Conservation (phyloP, 768 basidiomycete genomes). For the Mycena vitilis region DNA sequence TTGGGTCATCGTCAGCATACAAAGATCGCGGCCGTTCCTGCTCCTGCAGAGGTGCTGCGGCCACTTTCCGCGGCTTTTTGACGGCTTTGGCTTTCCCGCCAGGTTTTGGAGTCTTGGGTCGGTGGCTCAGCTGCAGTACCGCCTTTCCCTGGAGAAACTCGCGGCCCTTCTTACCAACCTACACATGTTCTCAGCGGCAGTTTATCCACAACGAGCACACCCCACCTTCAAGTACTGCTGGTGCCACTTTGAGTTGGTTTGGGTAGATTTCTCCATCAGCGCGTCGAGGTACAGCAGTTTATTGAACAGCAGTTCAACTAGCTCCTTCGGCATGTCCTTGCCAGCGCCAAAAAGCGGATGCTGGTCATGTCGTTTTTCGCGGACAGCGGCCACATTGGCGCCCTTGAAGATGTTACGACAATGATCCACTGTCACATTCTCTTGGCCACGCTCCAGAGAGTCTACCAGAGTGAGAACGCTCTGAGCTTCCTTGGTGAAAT, state of each 20-base stretch:
- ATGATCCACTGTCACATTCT: conserved; percentile 69
- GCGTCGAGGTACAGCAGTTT: conserved; percentile 63
- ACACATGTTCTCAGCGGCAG: conserved; percentile 5
- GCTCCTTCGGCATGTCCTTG: conserved; percentile 58
- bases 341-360: conserved; percentile 67
- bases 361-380: conserved; percentile 59
- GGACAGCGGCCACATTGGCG: conserved; percentile 58
- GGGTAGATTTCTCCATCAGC: conserved; percentile 59
- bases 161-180: conserved; percentile 51
- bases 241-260: conserved; percentile 57
- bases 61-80: conserved; percentile 38
- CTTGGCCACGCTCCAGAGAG: conserved; percentile 53
- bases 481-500: conserved; percentile 72
- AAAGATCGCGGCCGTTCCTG: conserved; percentile 40
- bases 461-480: conserved; percentile 70
- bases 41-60: conserved; percentile 39
- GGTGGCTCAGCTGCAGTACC: conserved; percentile 46
- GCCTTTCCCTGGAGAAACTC: conserved; percentile 42
- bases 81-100: conserved; percentile 38
- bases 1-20: conserved; percentile 41
- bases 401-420: conserved; percentile 77
- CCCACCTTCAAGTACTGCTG: conserved; percentile 65
- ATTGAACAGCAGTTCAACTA: conserved; percentile 75
- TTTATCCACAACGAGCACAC: conserved; percentile 4
- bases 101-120: conserved; percentile 39